phyloP scores from a whole-genome alignment of 768 basidiomycete species.

The Sporobolomyces roseus region DNA sequence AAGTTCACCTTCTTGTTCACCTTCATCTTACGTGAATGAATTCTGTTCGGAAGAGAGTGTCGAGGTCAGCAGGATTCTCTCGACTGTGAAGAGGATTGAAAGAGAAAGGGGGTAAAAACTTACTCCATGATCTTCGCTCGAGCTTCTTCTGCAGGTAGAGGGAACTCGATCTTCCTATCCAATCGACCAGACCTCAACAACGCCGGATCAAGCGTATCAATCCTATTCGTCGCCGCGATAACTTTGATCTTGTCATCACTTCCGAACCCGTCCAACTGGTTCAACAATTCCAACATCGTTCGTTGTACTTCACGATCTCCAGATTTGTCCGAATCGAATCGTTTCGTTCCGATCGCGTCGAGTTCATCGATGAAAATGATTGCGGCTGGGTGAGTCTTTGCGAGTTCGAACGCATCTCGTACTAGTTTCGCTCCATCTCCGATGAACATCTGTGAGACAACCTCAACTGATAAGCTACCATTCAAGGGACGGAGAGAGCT shows the following conservation, averaged over 20 bases:
- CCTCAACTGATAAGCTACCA: neutral
- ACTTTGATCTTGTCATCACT: constrained; percentile 98
- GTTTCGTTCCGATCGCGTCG: constrained; percentile 98
- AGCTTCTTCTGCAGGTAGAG: constrained; percentile 92
- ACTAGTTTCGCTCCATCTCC: constrained; percentile 99
- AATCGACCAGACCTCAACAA: constrained; percentile 96
- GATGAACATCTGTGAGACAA: constrained; percentile 73
- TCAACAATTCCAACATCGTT: constrained; percentile 98
- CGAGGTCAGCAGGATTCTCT: neutral
- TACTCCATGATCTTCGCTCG: constrained; percentile 83
- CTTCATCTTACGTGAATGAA: constrained; percentile 95
- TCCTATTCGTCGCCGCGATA: constrained; percentile 96
- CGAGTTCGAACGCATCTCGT: constrained; percentile 94
- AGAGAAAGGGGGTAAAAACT: neutral
- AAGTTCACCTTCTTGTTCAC: constrained; percentile 84
- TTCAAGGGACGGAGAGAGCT: no score
- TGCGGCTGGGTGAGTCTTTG: constrained; percentile 89
- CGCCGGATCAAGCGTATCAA: constrained; percentile 96
- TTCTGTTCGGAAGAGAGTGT: constrained; percentile 47
- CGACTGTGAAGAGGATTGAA: neutral
- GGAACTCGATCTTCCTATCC: constrained; percentile 98
- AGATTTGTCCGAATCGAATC: constrained; percentile 97
- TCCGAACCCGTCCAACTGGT: constrained; percentile 96
- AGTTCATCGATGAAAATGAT: constrained; percentile 99
- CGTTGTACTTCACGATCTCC: constrained; percentile 99